Evolutionary conservation across 495 filamentous ascomycete genomes (phyloP), one percentile per base, ranked within the genome.

Genomic region (Penicillium lagena): DNA sequence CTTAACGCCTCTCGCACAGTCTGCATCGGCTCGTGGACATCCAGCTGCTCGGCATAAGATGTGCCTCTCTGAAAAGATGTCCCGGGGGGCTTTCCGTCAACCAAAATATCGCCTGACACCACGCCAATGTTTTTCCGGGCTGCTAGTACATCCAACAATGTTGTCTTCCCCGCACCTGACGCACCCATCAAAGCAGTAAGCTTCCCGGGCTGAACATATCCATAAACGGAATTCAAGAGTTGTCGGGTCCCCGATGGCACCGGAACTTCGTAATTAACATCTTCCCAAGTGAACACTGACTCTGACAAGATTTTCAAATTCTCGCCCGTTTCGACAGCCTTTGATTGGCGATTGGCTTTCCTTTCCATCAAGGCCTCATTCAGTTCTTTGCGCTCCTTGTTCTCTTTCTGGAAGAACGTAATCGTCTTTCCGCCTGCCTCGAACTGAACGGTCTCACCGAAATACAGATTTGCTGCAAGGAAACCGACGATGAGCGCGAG

Each of bases 111-210:
- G 17, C 88, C 88, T 7, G 59, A 59, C 27, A 91, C 82, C 1
- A 89, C 82, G 37, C 88, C 89, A 44, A 89, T 85, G 49, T 82
- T 89, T 63, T 88, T 89, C 15, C 89, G 68, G 3, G 76, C 67
- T 0, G 88, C 88, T 7, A 94, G 64, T 1, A 90, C 86, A 58
- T 94, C 87, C 17, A 94, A 59, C 3, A 93, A 62, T 0, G 88
- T 93, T 1, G 88, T 94, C 57, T 94, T 94, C 7, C 88, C 88
- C 10, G 88, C 88, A n/a, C 88, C 88, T 2, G 83, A 88, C 9
- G 83, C 84, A 7, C 88, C 88, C 87, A 91, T 90, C 10, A 93
- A 64, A 10, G 87, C 88, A 1, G 86, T 90, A 8, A 94, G 68
- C 52, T 85, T 71, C 1, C 88, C 87, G 2, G 88, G 87, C 46